Evolutionary conservation across 2,329 filamentous ascomycete species (phyloP), one percentile per base, ranked within the genome.

Genomic region (Ciborinia camelliae): DNA sequence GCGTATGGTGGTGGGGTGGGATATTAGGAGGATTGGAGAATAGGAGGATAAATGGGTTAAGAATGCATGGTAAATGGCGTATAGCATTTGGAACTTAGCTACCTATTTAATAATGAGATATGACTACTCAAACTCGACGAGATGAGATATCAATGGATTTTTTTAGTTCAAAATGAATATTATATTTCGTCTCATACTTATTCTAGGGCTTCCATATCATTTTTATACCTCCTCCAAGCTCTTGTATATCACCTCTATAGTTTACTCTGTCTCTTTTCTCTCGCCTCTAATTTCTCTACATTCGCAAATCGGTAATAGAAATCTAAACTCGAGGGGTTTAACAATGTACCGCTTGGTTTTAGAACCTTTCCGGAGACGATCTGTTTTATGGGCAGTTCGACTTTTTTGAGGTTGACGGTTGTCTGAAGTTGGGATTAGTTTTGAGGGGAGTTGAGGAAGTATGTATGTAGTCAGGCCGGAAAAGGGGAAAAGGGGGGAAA

Each of bases 341-440:
- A 77, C 71, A 95, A 76, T 4, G 90, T 94, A 1, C 90, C 90
- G 57, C 88, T 91, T 0, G 90, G 84, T 76, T 89, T 91, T 73
- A 95, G 84, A 30, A 79, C 84, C 70, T 87, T 86, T 0, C 91
- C 91, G 0, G 85, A 91, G 0, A 95, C 87, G 68, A 95, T 95
- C 73, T 91, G 88, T 78, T 95, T 95, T 37, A 95, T 89, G 0
- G 90, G 90, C 61, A 95, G 72, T 75, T 95, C 91, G 4, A 95
- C 91, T 76, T 95, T 95, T 75, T 95, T 95, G 58, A 91, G 77
- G 73, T 94, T 95, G 68, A 95, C 86, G 0, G 91, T 95, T 0
- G 87, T 90, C 86, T 92, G n/a, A 3, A 14, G 10, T n/a, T 50
- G 47, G 47, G 37, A 26, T 30, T 52, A n/a, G 32, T 28, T 20